phyloP scores from a whole-genome alignment of 2,329 filamentous ascomycete genomes.

The Alternaria longipes region DNA sequence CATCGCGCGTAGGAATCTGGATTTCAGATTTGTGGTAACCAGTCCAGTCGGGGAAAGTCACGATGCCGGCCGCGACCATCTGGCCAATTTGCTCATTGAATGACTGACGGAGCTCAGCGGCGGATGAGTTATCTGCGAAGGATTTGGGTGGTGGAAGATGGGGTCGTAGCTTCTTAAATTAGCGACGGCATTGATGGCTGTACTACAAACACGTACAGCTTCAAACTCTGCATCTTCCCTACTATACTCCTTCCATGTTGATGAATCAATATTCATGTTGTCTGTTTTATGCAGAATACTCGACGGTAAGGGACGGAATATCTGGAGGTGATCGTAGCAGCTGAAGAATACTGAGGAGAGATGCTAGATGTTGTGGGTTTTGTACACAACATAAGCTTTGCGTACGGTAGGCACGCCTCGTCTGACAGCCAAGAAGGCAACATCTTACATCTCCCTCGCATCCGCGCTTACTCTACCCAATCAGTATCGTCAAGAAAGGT shows the following conservation, averaged over 20 bases:
- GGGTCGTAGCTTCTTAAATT: too few relatives aligned
- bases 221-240: neutral
- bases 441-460: neutral
- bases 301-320: neutral
- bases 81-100: neutral
- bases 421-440: neutral
- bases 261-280: neutral
- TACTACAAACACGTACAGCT: neutral
- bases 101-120: too few relatives aligned
- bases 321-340: neutral
- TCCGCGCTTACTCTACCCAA: too few relatives aligned
- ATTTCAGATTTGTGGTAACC: neutral
- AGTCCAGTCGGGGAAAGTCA: neutral
- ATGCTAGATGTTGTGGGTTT: neutral
- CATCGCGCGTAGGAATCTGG: neutral
- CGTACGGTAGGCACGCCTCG: neutral
- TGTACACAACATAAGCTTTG: neutral
- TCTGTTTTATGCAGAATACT: neutral
- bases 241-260: neutral
- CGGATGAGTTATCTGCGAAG: too few relatives aligned
- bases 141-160: too few relatives aligned
- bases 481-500: too few relatives aligned
- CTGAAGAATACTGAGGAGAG: neutral
- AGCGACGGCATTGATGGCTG: too few relatives aligned
- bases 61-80: neutral